These are phyloP conservation scores for Rhodamnia argentea DNA, from an alignment of 345 rosid genomes.

Conservation along the genomic window DNA sequence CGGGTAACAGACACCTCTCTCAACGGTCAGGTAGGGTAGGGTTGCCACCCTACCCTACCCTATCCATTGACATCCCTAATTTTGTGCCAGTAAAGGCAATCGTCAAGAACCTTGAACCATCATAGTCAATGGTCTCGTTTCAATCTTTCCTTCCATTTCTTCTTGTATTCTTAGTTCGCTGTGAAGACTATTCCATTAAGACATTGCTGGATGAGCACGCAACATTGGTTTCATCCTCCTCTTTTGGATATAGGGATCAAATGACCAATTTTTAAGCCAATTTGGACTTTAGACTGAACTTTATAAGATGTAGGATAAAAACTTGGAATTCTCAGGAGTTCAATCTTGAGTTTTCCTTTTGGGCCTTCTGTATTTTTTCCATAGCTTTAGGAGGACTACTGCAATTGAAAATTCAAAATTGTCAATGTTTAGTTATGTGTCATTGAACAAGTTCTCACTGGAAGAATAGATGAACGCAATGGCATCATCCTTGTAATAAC, in stretches of 20 bases:
- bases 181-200: background rate
- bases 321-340: background rate
- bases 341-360: background rate
- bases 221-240: background rate
- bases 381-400: background rate
- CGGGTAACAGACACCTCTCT: too few relatives aligned
- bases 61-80: too few relatives aligned
- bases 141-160: background rate
- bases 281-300: background rate
- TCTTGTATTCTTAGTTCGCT: background rate
- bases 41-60: too few relatives aligned
- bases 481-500: background rate
- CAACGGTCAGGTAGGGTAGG: too few relatives aligned
- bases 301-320: background rate
- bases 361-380: background rate
- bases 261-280: background rate
- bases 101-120: background rate
- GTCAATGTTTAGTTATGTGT: background rate
- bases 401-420: background rate
- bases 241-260: background rate
- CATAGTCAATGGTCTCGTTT: background rate
- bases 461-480: background rate
- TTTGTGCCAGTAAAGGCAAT: slow-evolving; percentile 1
- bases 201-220: background rate
- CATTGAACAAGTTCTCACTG: background rate